A percentile compares a stretch with the other conserved stretches of the same genome.
These are phyloP conservation scores for Singerocomus rubriflavus DNA, from an alignment of 1,284 basidiomycete species.

Conservation along the genomic window DNA sequence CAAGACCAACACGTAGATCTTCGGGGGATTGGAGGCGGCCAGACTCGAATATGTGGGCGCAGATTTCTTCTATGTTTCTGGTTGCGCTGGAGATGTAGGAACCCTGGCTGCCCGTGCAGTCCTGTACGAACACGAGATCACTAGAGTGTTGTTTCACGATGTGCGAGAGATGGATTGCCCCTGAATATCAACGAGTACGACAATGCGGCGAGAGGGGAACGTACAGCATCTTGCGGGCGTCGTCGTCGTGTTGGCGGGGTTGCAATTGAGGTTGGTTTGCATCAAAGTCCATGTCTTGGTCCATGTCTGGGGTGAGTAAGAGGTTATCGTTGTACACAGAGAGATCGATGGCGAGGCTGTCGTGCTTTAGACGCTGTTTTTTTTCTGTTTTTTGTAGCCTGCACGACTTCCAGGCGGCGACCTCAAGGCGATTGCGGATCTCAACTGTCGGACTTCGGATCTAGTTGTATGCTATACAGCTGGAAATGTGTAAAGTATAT, in stretches of 20 bases:
- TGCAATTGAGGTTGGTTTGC: constrained; percentile 35
- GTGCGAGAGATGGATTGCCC: constrained; percentile 8
- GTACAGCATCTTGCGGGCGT: constrained; percentile 71
- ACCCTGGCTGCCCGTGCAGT: constrained; percentile 88
- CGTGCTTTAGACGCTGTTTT: constrained; percentile 3
- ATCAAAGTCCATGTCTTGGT: constrained; percentile 74
- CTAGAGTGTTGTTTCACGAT: constrained; percentile 39
- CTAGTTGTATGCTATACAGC: constrained; percentile 17
- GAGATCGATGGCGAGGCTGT: constrained; percentile 14
- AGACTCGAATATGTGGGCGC: constrained; percentile 93
- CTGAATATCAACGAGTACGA: constrained; percentile 6
- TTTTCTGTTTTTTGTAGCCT: constrained; percentile 15
- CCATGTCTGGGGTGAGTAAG: constrained; percentile 46
- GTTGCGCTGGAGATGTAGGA: constrained; percentile 89
- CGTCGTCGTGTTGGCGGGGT: constrained; percentile 37
- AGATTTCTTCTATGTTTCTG: constrained; percentile 97
- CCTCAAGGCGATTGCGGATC: constrained; percentile 41
- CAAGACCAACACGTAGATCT: constrained; percentile 88
- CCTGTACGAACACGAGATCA: constrained; percentile 86
- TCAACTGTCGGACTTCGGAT: constrained; percentile 34
- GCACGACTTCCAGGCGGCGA: constrained; percentile 27
- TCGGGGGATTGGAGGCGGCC: constrained; percentile 84
- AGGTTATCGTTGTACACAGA: constrained; percentile 12
- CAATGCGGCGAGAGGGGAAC: constrained; percentile 42
- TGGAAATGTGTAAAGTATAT: constrained; percentile 9